phyloP scores from a whole-genome alignment of 352 stramenopile genomes.

The Globisporangium echinulatum region DNA sequence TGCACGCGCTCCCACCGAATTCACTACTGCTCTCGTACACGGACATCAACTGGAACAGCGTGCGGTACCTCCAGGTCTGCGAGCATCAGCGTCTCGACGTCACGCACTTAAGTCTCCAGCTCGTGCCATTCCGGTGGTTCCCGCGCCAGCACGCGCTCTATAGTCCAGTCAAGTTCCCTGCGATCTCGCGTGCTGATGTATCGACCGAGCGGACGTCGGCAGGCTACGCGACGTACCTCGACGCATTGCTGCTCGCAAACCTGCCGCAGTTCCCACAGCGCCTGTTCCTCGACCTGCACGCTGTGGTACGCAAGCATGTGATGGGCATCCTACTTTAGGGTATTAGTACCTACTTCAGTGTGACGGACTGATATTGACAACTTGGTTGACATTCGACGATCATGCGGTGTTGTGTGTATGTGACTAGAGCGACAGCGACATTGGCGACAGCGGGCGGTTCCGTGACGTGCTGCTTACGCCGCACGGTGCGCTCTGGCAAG shows the following conservation, averaged over 20 bases:
- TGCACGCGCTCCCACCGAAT: slow-evolving; percentile 33
- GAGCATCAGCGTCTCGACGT: slow-evolving; percentile 52
- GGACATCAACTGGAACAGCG: slow-evolving; percentile 79
- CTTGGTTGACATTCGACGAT: background rate
- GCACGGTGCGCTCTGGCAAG: slow-evolving; percentile 41
- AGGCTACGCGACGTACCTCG: slow-evolving; percentile 37
- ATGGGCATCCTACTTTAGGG: no score
- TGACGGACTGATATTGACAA: no score
- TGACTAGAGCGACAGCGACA: slow-evolving; percentile 35
- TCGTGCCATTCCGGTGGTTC: slow-evolving; percentile 87
- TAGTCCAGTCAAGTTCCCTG: slow-evolving; percentile 26
- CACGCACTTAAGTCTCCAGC: slow-evolving; percentile 61
- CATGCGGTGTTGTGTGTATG: background rate
- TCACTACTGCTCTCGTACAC: slow-evolving; percentile 71
- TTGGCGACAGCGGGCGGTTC: slow-evolving; percentile 29
- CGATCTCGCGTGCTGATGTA: slow-evolving; percentile 17
- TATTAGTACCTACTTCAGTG: no score
- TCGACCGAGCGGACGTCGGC: slow-evolving; percentile 28
- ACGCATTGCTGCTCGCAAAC: slow-evolving; percentile 37
- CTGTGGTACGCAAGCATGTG: slow-evolving; percentile 20
- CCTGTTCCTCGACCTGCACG: slow-evolving; percentile 56
- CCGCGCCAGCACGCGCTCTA: slow-evolving; percentile 33
- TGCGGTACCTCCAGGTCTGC: slow-evolving; percentile 67
- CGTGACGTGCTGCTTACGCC: slow-evolving; percentile 31
- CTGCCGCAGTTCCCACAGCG: slow-evolving; percentile 11